These are phyloP conservation scores for Bjerkandera adusta DNA, from an alignment of 1,284 basidiomycete genomes.

Conservation along the genomic window DNA sequence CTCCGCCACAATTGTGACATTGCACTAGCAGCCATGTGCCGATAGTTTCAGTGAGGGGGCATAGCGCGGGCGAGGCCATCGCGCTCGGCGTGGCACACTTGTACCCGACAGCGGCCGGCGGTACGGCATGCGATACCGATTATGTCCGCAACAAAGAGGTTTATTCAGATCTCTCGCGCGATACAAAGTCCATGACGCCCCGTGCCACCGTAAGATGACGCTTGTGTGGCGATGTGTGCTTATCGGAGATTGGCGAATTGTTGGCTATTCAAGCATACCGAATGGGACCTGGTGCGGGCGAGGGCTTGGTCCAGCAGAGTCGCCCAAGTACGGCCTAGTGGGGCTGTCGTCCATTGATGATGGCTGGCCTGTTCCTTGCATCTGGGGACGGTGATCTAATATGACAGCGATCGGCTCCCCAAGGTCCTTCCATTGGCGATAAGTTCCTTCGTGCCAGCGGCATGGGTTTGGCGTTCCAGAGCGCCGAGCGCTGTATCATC, in stretches of 20 bases:
- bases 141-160: not conserved
- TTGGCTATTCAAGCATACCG: not conserved
- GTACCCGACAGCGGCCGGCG: not conserved
- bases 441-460: not conserved
- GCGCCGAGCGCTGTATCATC: not conserved
- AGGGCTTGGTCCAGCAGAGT: no score
- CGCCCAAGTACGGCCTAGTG: no score
- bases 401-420: not conserved
- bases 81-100: not conserved
- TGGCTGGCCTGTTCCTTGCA: no score
- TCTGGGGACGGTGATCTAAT: no score
- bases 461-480: no score
- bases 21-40: not conserved
- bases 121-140: no score
- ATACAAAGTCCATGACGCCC: no score
- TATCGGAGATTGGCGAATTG: slow-evolving; percentile 6
- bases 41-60: not conserved
- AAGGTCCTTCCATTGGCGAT: slow-evolving; percentile 2
- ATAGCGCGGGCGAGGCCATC: not conserved
- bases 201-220: slow-evolving; percentile 1
- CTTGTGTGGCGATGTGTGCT: slow-evolving; percentile 1
- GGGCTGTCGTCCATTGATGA: no score
- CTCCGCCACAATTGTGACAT: not conserved
- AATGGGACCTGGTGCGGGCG: no score
- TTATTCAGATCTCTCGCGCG: no score